Evolutionary conservation across 495 filamentous ascomycete species (phyloP), one percentile per base, ranked within the genome.

Genomic region (Penicillium roqueforti): DNA sequence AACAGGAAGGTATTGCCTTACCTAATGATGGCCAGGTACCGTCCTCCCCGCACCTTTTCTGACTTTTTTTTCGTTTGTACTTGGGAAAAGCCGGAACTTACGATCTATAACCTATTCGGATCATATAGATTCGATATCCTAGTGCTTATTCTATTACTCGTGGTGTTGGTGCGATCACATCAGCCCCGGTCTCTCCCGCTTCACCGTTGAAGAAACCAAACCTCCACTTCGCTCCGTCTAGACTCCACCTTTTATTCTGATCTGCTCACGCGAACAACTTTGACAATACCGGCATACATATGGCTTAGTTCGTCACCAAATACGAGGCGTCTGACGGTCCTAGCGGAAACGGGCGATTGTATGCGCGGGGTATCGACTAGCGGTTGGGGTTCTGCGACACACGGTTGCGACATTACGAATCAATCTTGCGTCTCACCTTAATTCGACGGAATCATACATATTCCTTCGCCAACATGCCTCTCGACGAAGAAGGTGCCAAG

Each of bases 401-500:
- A 40, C 16, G 22, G 16, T 46, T 54, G 43, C 34, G 34, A 32
- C 20, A 44, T 43, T 40, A 43, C 41, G 40, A 52, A 52, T 44
- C 39, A 25, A 34, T 18, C 16, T 50, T 50, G 28, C 39, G 20
- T 23, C 39, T 32, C 43, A 43, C 26, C 14, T 32, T 36, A 22
- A 28, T 47, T 46, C 16, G n/a, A 44, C 43, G n/a, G 10, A 14
- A 45, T 28, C 50, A 26, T 28, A 44, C 18, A 34, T 39, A 45
- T 37, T 25, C 9, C 19, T 18, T 38, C 44, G 32, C 32, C 44
- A 66, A 36, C 19, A 80, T 80, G 77, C 77, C 76, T 58, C 62
- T 72, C 13, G 77, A 80, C 29, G 73, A 76, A 67, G 63, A 72
- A 55, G 71, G 70, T 6, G 66, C 64, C 28, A 80, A 80, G 56